These are phyloP conservation scores for Sicyos edulis DNA, from an alignment of 306 rosid species.

Conservation along the genomic window DNA sequence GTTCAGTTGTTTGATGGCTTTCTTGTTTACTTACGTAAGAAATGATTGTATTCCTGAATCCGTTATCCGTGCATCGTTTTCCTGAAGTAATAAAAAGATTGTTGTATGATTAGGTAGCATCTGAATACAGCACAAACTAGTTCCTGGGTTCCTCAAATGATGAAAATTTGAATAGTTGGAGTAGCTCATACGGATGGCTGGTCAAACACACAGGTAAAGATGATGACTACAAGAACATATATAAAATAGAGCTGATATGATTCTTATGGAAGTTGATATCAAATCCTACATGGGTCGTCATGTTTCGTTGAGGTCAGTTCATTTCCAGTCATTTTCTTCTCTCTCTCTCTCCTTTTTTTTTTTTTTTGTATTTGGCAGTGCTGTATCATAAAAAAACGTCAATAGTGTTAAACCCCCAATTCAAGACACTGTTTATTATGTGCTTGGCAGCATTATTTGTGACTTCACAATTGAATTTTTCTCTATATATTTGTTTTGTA, in stretches of 20 bases:
- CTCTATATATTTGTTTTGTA: neutral
- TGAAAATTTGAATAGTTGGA: slow-evolving; percentile 19
- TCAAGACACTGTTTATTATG: slow-evolving; percentile 5
- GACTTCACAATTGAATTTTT: slow-evolving; percentile 3
- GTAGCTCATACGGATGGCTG: slow-evolving; percentile 9
- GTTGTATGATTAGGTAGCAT: slow-evolving; percentile 17
- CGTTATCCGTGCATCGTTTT: neutral
- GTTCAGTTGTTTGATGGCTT: too few species aligned
- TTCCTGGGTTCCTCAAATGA: slow-evolving; percentile 1
- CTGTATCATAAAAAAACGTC: slow-evolving; percentile 2
- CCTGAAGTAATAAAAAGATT: neutral
- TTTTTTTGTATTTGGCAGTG: neutral
- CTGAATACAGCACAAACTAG: neutral
- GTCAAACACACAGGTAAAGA: slow-evolving; percentile 15
- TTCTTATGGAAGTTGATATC: slow-evolving; percentile 17
- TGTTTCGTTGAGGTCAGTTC: slow-evolving; percentile 4
- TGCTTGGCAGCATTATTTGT: slow-evolving; percentile 4
- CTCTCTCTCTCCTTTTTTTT: too few species aligned
- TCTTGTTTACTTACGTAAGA: neutral
- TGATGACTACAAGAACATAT: slow-evolving; percentile 14
- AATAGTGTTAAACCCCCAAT: slow-evolving; percentile 10
- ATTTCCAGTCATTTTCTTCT: neutral
- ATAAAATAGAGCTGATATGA: slow-evolving; percentile 9
- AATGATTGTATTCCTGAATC: slow-evolving; percentile 3
- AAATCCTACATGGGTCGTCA: slow-evolving; percentile 12